Percentiles rank a stretch among this genome's conserved stretches.
These are phyloP conservation scores for Neurospora hispaniola DNA, from an alignment of 495 filamentous ascomycete species.

Conservation along the genomic window DNA sequence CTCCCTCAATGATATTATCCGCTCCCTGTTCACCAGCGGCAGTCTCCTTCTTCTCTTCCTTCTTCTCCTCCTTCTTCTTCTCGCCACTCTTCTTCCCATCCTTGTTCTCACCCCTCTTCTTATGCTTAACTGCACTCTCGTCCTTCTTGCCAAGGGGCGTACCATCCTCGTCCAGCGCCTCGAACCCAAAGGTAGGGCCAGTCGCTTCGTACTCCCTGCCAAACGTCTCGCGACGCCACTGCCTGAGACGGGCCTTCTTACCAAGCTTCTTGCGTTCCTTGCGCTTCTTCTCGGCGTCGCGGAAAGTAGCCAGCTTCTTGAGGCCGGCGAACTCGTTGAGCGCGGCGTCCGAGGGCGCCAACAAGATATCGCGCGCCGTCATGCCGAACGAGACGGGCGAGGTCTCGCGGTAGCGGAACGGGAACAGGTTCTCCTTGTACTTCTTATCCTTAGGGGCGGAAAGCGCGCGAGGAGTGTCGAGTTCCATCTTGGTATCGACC, in stretches of 20 bases:
- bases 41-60: constrained; percentile 17
- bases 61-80: constrained; percentile 22
- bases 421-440: constrained; percentile 11
- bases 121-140: background rate
- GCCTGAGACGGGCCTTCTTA: constrained; percentile 79
- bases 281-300: constrained; percentile 76
- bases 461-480: constrained; percentile 51
- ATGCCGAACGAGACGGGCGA: constrained; percentile 84
- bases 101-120: constrained; percentile 5
- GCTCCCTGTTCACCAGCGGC: background rate
- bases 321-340: constrained; percentile 86
- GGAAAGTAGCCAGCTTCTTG: constrained; percentile 87
- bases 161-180: constrained; percentile 12
- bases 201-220: constrained; percentile 48
- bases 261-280: constrained; percentile 77
- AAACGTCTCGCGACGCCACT: constrained; percentile 92
- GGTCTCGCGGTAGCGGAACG: constrained; percentile 88
- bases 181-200: constrained; percentile 39
- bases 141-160: background rate
- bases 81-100: background rate
- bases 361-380: constrained; percentile 79
- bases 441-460: constrained; percentile 19
- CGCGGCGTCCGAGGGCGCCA: constrained; percentile 69
- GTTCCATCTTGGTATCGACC: constrained; percentile 71
- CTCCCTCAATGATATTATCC: constrained; percentile 20